Percentiles rank a stretch among this genome's conserved stretches.
phyloP scores from a whole-genome alignment of 495 filamentous ascomycete genomes.

The Umbilicaria muhlenbergii region DNA sequence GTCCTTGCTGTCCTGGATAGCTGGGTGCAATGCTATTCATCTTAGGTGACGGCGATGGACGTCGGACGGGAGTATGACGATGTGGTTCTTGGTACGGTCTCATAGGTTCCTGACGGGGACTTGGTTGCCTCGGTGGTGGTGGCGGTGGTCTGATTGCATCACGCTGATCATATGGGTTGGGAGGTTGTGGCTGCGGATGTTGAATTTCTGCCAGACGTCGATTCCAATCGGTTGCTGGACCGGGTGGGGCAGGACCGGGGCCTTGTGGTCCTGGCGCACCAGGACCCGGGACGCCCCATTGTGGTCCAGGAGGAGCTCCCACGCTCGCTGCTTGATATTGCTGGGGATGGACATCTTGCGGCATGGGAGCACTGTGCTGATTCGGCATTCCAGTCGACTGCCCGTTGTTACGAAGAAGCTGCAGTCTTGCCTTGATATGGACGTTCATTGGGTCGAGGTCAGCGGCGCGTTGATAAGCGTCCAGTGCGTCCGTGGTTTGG shows the following conservation, averaged over 20 bases:
- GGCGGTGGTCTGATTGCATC: slow-evolving; percentile 47
- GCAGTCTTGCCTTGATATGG: slow-evolving; percentile 89
- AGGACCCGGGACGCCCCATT: slow-evolving; percentile 53
- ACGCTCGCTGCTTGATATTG: slow-evolving; percentile 63
- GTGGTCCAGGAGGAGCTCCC: slow-evolving; percentile 59
- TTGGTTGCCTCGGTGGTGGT: slow-evolving; percentile 48
- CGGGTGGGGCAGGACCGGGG: slow-evolving; percentile 45
- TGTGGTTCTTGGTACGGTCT: slow-evolving; percentile 60
- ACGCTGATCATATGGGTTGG: slow-evolving; percentile 64
- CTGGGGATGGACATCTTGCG: slow-evolving; percentile 76
- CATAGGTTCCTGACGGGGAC: slow-evolving; percentile 52
- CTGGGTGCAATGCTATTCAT: slow-evolving; percentile 37
- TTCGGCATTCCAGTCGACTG: slow-evolving; percentile 53
- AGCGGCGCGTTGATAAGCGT: slow-evolving; percentile 87
- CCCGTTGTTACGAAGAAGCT: slow-evolving; percentile 65
- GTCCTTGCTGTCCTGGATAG: slow-evolving; percentile 44
- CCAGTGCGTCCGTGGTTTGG: slow-evolving; percentile 88
- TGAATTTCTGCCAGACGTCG: slow-evolving; percentile 60
- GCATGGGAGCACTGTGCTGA: slow-evolving; percentile 52
- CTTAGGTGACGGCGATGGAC: slow-evolving; percentile 48
- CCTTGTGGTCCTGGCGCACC: slow-evolving; percentile 47
- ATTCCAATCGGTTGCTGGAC: slow-evolving; percentile 58
- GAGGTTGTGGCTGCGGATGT: slow-evolving; percentile 48
- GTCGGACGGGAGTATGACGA: slow-evolving; percentile 36
- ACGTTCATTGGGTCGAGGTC: slow-evolving; percentile 87